Conservation (phyloP, 306 rosid genomes). For the Trifolium subterraneum region DNA sequence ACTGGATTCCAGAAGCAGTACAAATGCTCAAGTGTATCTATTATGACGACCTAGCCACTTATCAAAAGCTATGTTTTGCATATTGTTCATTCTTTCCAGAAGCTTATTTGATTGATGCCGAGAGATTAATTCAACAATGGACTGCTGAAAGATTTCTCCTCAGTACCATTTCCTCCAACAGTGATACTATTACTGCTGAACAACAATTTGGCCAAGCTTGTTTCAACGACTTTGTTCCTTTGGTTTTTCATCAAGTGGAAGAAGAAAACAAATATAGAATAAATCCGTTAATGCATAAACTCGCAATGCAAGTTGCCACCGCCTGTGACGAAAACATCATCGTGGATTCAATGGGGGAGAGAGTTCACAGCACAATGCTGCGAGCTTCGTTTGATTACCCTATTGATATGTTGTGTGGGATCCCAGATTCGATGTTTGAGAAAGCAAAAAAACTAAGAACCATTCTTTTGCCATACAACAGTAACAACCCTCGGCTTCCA, state of each 20-base stretch:
- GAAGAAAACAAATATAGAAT: background rate
- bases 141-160: slow-evolving; percentile 20
- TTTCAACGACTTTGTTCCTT: background rate
- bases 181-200: no score
- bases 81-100: slow-evolving; percentile 17
- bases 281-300: slow-evolving; percentile 10
- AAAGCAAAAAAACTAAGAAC: no score
- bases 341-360: no score
- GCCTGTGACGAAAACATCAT: no score
- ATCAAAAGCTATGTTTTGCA: background rate
- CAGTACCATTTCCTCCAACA: background rate
- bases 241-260: background rate
- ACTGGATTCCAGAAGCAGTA: no score
- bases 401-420: no score
- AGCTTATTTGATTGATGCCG: background rate
- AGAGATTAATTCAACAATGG: slow-evolving; percentile 4
- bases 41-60: background rate
- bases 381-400: no score
- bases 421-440: no score
- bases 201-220: background rate
- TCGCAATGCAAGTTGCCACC: background rate
- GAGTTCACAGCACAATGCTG: no score
- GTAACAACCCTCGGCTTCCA: no score
- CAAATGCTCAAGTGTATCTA: background rate
- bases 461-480: no score